Evolutionary conservation across 305 asterid species (phyloP).

Genomic region (Nicotiana rustica): DNA sequence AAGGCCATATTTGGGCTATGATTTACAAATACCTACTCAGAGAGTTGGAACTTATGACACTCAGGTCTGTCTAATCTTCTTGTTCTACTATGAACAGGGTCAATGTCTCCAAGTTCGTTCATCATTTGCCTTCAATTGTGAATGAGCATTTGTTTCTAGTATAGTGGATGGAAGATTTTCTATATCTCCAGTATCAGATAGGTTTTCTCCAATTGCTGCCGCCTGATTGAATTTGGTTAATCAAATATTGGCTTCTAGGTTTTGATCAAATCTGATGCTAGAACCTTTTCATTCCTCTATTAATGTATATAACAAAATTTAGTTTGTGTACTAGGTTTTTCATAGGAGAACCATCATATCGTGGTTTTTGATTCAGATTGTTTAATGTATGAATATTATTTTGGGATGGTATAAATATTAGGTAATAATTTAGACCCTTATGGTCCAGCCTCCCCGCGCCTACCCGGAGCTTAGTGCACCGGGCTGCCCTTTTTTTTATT

Average conservation of each 20-base stretch:
- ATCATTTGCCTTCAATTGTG: background rate
- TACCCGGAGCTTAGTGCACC: too few relatives aligned
- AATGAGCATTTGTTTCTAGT: background rate
- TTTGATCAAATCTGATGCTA: background rate
- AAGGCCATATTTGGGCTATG: slow-evolving; percentile 85
- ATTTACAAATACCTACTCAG: slow-evolving; percentile 81
- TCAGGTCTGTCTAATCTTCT: slow-evolving; percentile 56
- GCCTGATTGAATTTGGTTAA: background rate
- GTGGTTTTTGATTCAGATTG: background rate
- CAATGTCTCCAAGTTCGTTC: slow-evolving; percentile 26
- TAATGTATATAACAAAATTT: background rate
- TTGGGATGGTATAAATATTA: background rate
- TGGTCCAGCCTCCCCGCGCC: too few relatives aligned
- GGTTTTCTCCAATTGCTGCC: slow-evolving; percentile 1
- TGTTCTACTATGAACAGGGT: background rate
- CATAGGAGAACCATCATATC: background rate
- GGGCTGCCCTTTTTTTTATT: too few relatives aligned
- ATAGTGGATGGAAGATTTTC: slow-evolving; percentile 14
- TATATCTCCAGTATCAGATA: background rate
- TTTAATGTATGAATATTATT: background rate
- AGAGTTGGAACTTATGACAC: slow-evolving; percentile 94
- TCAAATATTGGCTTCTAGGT: background rate
- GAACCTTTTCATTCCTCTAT: background rate
- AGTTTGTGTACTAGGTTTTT: background rate
- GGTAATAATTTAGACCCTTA: background rate